These are phyloP conservation scores for Penicillium sclerotigenum DNA, from an alignment of 2,329 filamentous ascomycete species.

Conservation along the genomic window DNA sequence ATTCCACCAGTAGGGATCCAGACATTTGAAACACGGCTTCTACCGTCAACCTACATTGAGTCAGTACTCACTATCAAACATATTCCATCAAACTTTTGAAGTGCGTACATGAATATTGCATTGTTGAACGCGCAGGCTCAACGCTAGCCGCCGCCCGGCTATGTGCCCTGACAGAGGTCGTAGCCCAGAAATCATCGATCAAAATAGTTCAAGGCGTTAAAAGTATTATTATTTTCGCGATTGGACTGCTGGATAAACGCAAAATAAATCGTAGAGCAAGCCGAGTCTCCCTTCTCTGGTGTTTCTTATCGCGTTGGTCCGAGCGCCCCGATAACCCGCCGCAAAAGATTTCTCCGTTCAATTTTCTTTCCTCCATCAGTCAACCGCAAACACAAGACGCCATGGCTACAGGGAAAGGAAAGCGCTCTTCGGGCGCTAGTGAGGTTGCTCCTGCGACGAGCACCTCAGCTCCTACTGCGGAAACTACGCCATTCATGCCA, in stretches of 20 bases:
- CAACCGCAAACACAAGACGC: conserved; percentile 14
- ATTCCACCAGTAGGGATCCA: conserved; percentile 77
- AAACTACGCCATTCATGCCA: conserved; percentile 28
- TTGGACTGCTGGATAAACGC: neutral
- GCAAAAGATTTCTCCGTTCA: conserved; percentile 30
- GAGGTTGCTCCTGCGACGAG: conserved; percentile 13
- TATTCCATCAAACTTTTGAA: neutral
- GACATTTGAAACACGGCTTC: conserved; percentile 65
- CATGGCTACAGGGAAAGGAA: conserved; percentile 42
- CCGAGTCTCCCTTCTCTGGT: conserved; percentile 6
- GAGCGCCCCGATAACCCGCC: conserved; percentile 26
- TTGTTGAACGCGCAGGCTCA: conserved; percentile 26
- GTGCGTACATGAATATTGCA: conserved; percentile 39
- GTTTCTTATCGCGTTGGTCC: conserved; percentile 27
- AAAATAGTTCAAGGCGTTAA: neutral
- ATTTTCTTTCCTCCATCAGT: conserved; percentile 19
- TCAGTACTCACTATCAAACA: conserved; percentile 11
- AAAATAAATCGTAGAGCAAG: conserved; percentile 10
- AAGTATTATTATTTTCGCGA: neutral
- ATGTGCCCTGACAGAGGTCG: conserved; percentile 24
- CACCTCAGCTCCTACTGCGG: conserved; percentile 18
- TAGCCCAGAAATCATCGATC: conserved; percentile 29
- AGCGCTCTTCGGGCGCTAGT: conserved; percentile 30
- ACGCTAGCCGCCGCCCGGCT: conserved; percentile 15
- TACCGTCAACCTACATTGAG: conserved; percentile 50